Evolutionary conservation across 1,284 basidiomycete genomes (phyloP).

Genomic region (Melampsora abietis-canadensis): DNA sequence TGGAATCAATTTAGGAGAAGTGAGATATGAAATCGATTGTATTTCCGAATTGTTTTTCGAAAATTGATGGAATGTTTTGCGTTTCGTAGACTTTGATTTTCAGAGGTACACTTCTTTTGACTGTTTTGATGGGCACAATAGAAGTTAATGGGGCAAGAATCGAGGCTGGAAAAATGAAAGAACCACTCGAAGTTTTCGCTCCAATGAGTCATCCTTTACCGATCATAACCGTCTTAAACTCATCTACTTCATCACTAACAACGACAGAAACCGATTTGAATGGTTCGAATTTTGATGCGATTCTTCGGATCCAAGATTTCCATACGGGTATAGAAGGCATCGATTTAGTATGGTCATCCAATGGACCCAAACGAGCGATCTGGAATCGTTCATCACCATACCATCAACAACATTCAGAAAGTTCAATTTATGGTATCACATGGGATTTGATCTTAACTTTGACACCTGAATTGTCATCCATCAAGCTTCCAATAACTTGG

Average conservation of each 20-base stretch:
- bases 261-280: not conserved
- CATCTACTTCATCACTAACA: not conserved
- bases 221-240: conserved; percentile 3
- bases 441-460: conserved; percentile 24
- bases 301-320: conserved; percentile 17
- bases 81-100: not conserved
- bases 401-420: not conserved
- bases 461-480: conserved; percentile 9
- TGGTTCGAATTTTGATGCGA: conserved; percentile 12
- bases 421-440: not conserved
- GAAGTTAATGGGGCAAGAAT: not conserved
- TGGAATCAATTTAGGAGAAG: not conserved
- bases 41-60: not conserved
- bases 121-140: not conserved
- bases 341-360: conserved; percentile 25
- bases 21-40: not conserved
- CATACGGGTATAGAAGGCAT: conserved; percentile 28
- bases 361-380: conserved; percentile 12
- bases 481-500: conserved; percentile 10
- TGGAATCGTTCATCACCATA: conserved; percentile 7
- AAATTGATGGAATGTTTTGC: not conserved
- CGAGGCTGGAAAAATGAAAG: not conserved
- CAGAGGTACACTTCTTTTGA: not conserved
- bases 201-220: conserved; percentile 32
- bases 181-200: conserved; percentile 24